Conservation (phyloP, 1,284 basidiomycete genomes). For the Neolentinus lepideus region DNA sequence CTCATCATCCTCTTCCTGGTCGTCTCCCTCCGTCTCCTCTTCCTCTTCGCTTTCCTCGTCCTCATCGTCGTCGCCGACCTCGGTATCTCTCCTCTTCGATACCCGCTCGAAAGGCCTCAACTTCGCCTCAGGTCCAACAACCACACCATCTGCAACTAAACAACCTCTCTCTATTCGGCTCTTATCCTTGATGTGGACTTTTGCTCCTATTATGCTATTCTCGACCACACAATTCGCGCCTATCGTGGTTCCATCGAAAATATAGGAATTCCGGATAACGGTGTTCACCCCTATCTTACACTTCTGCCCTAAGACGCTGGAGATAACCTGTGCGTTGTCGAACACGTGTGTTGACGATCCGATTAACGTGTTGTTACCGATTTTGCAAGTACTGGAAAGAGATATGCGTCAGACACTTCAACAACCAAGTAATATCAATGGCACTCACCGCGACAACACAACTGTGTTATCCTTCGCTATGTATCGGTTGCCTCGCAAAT, state of each 20-base stretch:
- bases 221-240: constrained; percentile 74
- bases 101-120: constrained; percentile 71
- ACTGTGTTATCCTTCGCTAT: constrained; percentile 73
- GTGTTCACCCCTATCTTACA: constrained; percentile 64
- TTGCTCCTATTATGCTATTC: constrained; percentile 74
- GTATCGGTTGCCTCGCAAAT: constrained; percentile 82
- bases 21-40: constrained; percentile 24
- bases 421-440: neutral
- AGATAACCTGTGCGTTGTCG: constrained; percentile 54
- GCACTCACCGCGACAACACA: constrained; percentile 60
- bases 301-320: constrained; percentile 71
- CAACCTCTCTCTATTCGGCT: constrained; percentile 61
- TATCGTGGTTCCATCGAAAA: constrained; percentile 76
- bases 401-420: neutral
- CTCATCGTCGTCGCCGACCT: constrained; percentile 17
- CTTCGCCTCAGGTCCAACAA: constrained; percentile 66
- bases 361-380: constrained; percentile 80
- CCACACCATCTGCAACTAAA: constrained; percentile 75
- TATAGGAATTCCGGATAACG: constrained; percentile 67
- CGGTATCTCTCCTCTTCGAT: constrained; percentile 34
- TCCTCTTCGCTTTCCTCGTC: constrained; percentile 23
- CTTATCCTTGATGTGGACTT: constrained; percentile 66
- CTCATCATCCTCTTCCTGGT: constrained; percentile 23
- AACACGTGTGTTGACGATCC: constrained; percentile 63
- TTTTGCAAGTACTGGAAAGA: constrained; percentile 60